Percentiles rank a stretch among this genome's conserved stretches.
These are phyloP conservation scores for Mycogone perniciosa DNA, from an alignment of 2,329 filamentous ascomycete genomes.

Conservation along the genomic window DNA sequence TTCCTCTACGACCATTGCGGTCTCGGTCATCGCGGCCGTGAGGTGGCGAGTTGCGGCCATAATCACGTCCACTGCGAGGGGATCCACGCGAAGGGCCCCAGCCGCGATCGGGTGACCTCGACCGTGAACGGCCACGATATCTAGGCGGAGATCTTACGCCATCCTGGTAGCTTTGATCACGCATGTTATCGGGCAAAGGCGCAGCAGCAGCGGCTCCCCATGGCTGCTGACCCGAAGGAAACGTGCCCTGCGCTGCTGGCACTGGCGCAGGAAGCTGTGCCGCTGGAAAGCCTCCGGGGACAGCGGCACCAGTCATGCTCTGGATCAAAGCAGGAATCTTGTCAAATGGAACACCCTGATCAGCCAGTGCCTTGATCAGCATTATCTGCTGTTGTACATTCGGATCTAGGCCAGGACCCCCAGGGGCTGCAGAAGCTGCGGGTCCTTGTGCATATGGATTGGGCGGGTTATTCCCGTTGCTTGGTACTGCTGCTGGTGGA, in stretches of 20 bases:
- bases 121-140: slow-evolving; percentile 60
- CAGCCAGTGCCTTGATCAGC: slow-evolving; percentile 67
- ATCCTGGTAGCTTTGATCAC: slow-evolving; percentile 52
- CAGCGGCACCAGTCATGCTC: slow-evolving; percentile 39
- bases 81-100: slow-evolving; percentile 58
- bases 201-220: slow-evolving; percentile 26
- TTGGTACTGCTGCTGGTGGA: slow-evolving; percentile 22
- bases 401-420: slow-evolving; percentile 37
- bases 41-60: slow-evolving; percentile 61
- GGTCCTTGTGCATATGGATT: slow-evolving; percentile 23
- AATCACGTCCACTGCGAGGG: slow-evolving; percentile 56
- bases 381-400: slow-evolving; percentile 65
- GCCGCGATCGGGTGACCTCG: slow-evolving; percentile 70
- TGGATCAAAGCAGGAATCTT: slow-evolving; percentile 61
- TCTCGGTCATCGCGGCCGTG: slow-evolving; percentile 46
- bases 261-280: slow-evolving; percentile 36
- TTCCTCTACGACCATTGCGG: slow-evolving; percentile 45
- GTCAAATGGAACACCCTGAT: slow-evolving; percentile 70
- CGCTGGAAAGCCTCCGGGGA: slow-evolving; percentile 26
- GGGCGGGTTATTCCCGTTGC: slow-evolving; percentile 22
- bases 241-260: slow-evolving; percentile 38
- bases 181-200: slow-evolving; percentile 36
- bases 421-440: slow-evolving; percentile 29
- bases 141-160: slow-evolving; percentile 57
- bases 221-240: slow-evolving; percentile 27